Base-by-base conservation (phyloP, 805 yeast species). In the Pichia membranifaciens region DNA sequence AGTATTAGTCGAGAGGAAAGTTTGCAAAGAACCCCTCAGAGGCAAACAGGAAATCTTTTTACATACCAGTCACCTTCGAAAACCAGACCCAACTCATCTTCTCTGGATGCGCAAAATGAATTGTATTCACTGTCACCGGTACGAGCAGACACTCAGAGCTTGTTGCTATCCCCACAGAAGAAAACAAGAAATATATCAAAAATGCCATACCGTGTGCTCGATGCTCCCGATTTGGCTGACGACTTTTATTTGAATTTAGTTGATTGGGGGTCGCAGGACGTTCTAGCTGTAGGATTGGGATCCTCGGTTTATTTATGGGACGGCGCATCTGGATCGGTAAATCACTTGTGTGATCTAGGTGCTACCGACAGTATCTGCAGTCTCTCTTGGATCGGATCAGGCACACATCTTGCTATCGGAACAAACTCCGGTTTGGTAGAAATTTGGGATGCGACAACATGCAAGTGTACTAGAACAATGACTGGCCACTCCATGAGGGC, bases 171-270 rank as follows among this genome's bases (percentile, higher is more conserved):
- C 2, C 97, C 97, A 0, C 82, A 84, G 48, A 87, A 83, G 65
- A 84, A 80, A 58, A 79, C 84, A 1, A 69, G 99, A 39, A 75
- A 78, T 28, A 86, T 93, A 18, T 74, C 93, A 3, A 87, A 85
- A 59, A 87, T 89, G 1, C 98, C 99, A 0, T 89, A 84, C 59
- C 74, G 96, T 47, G 97, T 91, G 5, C 74, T 91, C 38, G 99
- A 91, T 67, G 99, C 99, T 0, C 99, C 98, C 0, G 96, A 88
- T 41, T 70, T 93, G 20, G 88, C 88, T 5, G 98, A 93, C 62
- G 98, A 91, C 62, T 91, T 90, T 60, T 91, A 91, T 62, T 73
- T 89, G 43, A 93, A 93, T 58, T 72, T 93, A 48, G 85, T 93
- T 1, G 98, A 93, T 62, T 91, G 99, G 99, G 96, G 97, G 0